Evolutionary conservation across 2,329 filamentous ascomycete species (phyloP).

Genomic region (Nemania sp.): DNA sequence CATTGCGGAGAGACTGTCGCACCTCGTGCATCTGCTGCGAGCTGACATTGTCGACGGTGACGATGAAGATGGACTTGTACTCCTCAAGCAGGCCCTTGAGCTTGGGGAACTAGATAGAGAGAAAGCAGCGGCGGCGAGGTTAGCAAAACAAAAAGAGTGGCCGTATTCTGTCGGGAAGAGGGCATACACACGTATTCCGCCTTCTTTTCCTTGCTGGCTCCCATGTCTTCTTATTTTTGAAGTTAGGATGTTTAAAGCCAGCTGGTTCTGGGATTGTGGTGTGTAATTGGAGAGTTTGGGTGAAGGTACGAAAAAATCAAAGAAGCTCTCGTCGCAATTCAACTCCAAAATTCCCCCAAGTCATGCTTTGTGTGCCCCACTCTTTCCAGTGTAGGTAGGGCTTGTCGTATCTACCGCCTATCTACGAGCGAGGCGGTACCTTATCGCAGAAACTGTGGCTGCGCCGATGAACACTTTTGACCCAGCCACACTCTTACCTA

Average conservation of each 20-base stretch:
- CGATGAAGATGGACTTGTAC: constrained; percentile 98
- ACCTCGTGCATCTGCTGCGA: constrained; percentile 99
- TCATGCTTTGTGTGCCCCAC: constrained; percentile 41
- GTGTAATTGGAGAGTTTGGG: constrained; percentile 40
- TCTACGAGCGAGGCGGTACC: constrained; percentile 15
- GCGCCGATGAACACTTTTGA: background rate
- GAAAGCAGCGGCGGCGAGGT: constrained; percentile 20
- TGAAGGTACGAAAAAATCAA: constrained; percentile 35
- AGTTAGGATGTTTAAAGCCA: constrained; percentile 99
- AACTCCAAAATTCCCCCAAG: constrained; percentile 32
- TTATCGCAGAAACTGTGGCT: constrained; percentile 6
- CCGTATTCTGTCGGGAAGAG: background rate
- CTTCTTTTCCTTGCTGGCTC: constrained; percentile 96
- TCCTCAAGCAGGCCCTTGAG: constrained; percentile 96
- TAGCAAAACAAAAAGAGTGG: constrained; percentile 9
- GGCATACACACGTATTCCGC: constrained; percentile 61
- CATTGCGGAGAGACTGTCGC: constrained; percentile 86
- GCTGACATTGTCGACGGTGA: constrained; percentile 98
- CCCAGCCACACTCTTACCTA: background rate
- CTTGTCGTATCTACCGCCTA: constrained; percentile 20
- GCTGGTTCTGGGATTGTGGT: constrained; percentile 36
- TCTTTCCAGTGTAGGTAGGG: constrained; percentile 32
- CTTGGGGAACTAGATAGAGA: constrained; percentile 99
- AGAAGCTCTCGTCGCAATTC: constrained; percentile 34
- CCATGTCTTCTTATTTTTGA: constrained; percentile 97